Base-by-base conservation (phyloP, 1,284 basidiomycete species). In the Fomitopsis pinicola region DNA sequence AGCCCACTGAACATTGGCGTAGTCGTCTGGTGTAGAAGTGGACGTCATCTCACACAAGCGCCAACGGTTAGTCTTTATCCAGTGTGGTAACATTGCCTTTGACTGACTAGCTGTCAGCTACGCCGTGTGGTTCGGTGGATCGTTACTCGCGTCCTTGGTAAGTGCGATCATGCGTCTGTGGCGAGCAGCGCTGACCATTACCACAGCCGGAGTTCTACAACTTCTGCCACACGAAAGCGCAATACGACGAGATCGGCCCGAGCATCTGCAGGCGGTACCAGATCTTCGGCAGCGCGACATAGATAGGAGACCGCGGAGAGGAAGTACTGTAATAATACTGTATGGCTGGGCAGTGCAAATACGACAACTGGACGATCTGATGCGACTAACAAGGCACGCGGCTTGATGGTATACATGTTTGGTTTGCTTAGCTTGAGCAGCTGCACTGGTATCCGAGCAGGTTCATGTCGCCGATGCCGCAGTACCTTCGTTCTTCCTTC, bases 31-130 rank as follows among this genome's bases (percentile, higher is more conserved):
- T 36, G 91, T 97, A 40, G 95, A 97, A 62, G 95, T 98, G 62
- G 95, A 98, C 64, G 97, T 99, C 70, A 98, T 99, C 71, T 93
- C 92, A 10, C 97, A 99, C 84, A 98, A 97, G 80, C 90, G 95
- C 68, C 97, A 99, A 80, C 84, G 96, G 82, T 93, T 65, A 63
- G 76, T 69, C n/a, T 12, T 22, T 14, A 22, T 55, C 28, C 22
- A 14, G 57, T 53, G 3, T 48, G 26, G 40, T 7, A 61, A 57
- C 19, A 9, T 26, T 30, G 30, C 15, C 17, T 40, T 2, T n/a
- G 40, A 30, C 36, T 46, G 35, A 28, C 54, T 57, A 2, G 52
- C 40, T 30, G 10, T 33, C 64, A 90, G 89, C 61, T 94, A 97
- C 71, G 97, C 97, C 14, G 97, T 99, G 22, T 99, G 97, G 97